phyloP scores from a whole-genome alignment of 306 rosid genomes.

The Vigna reflexopilosa region DNA sequence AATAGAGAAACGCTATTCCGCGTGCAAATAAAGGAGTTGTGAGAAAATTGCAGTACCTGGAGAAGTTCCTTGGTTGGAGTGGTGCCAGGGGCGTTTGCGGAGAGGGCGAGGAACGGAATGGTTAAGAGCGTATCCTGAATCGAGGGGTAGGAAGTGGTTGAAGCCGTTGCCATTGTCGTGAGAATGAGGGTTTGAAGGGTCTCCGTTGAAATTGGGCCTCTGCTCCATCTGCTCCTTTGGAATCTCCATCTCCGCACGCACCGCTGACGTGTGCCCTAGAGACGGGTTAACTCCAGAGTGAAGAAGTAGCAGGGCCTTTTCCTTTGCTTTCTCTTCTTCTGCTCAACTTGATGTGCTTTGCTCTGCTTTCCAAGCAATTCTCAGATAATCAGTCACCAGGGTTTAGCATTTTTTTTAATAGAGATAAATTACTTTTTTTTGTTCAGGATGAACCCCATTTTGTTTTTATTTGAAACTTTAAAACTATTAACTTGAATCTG shows the following conservation, averaged over 20 bases:
- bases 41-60: constrained; percentile 47
- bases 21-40: neutral
- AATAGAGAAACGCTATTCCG: neutral
- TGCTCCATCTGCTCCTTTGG: constrained; percentile 34
- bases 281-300: neutral
- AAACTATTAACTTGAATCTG: too few relatives aligned
- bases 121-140: constrained; percentile 33
- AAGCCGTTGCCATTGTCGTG: constrained; percentile 11
- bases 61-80: constrained; percentile 46
- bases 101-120: constrained; percentile 22
- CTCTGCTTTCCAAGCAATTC: neutral
- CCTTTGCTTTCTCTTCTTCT: neutral
- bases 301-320: neutral
- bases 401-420: neutral
- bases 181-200: constrained; percentile 29
- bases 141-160: constrained; percentile 10
- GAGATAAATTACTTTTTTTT: neutral
- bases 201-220: constrained; percentile 41
- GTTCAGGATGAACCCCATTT: too few relatives aligned
- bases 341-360: neutral
- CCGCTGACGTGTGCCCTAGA: neutral
- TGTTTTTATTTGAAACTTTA: too few relatives aligned
- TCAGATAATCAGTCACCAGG: neutral
- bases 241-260: constrained; percentile 40
- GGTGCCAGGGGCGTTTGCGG: constrained; percentile 49